A percentile compares a stretch with the other conserved stretches of the same genome.
These are phyloP conservation scores for Calocybe cyanea DNA, from an alignment of 768 basidiomycete genomes.

Conservation along the genomic window DNA sequence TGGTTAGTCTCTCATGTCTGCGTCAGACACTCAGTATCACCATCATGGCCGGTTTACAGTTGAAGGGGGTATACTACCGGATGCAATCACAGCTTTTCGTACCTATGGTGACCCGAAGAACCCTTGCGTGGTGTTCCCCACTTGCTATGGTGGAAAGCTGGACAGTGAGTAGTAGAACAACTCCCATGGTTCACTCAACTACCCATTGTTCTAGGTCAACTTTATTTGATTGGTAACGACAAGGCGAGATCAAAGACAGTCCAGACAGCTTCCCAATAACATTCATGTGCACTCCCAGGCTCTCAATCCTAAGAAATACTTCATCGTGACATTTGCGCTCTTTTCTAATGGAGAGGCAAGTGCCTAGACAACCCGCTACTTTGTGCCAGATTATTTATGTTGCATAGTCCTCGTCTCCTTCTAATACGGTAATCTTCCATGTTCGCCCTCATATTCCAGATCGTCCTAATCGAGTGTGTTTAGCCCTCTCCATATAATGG, in stretches of 20 bases:
- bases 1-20: background rate
- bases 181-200: constrained; percentile 7
- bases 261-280: background rate
- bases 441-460: background rate
- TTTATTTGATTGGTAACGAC: constrained; percentile 44
- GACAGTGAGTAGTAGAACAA: constrained; percentile 33
- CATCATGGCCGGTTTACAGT: constrained; percentile 53
- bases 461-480: background rate
- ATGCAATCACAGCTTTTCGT: constrained; percentile 55
- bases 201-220: constrained; percentile 32
- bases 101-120: constrained; percentile 49
- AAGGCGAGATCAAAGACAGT: constrained; percentile 32
- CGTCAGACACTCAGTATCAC: constrained; percentile 36
- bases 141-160: constrained; percentile 51
- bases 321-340: constrained; percentile 51
- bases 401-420: constrained; percentile 54
- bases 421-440: constrained; percentile 43
- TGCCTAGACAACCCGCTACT: background rate
- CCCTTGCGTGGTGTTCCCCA: constrained; percentile 56
- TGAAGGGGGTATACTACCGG: constrained; percentile 48
- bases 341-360: constrained; percentile 59
- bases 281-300: constrained; percentile 26
- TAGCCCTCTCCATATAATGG: constrained; percentile 55
- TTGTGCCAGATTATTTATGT: constrained; percentile 3
- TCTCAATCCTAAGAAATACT: constrained; percentile 50